Base-by-base conservation (phyloP, 768 basidiomycete species). In the Tephrocybe sp. region DNA sequence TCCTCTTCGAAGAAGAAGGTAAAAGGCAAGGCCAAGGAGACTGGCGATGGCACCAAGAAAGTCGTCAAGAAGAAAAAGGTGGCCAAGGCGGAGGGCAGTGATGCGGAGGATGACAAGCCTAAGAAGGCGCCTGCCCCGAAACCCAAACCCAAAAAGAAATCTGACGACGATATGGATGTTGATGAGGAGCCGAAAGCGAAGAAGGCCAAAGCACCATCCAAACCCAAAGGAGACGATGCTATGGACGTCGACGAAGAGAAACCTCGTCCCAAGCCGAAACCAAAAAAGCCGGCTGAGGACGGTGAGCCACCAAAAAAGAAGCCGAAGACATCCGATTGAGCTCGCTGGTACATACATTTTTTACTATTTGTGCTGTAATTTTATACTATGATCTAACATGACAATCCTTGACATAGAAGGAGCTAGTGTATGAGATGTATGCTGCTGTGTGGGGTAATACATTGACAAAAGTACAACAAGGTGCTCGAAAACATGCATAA, bases 301-400 rank as follows among this genome's bases (percentile, higher is more conserved):
- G 60, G 64, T 21, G 69, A 65, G 47, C 88, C 84, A 11, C 82
- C 77, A 2, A 88, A 84, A 70, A 91, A 91, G 72, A 91, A 91
- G 66, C 65, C 68, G 49, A 91, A 88, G 71, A 84, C 75, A 27
- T 59, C 74, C 4, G 62, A 66, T 18, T 80, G 71, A 57, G 31
- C 36, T 37, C 27, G 22, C 56, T 21, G 25, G 40, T 51, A 29
- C 27, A 48, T 50, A 31, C 39, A 34, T 39, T 45, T 53, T 53
- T 34, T 27, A 47, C 51, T 53, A 42, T 45, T 57, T 39, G 29
- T 52, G 45, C 19, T 50, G 46, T 50, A 53, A 27, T 55, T 55
- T 54, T 50, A 52, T 53, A 51, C 49, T 52, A 52, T 34, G 39
- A 46, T 53, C 47, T 53, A 52, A 33, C 34, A 16, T 41, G 27